phyloP scores from a whole-genome alignment of 441 rosid species.

The Populus trichocarpa region DNA sequence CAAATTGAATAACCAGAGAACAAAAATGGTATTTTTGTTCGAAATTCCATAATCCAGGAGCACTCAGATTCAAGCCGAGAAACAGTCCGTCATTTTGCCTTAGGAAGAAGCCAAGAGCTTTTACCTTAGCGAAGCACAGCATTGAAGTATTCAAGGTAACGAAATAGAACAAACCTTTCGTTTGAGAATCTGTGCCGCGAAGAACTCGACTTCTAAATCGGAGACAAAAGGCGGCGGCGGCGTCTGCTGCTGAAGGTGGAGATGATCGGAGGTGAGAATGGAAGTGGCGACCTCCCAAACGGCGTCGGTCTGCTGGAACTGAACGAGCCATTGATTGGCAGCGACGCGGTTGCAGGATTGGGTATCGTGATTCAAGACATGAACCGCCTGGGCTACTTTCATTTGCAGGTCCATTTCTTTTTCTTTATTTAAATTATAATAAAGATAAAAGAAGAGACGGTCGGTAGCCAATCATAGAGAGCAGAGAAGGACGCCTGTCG shows the following conservation, averaged over 20 bases:
- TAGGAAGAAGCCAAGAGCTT: not conserved
- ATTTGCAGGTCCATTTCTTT: constrained; percentile 68
- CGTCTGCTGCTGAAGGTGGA: constrained; percentile 3
- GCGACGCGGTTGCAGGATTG: constrained; percentile 93
- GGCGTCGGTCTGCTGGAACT: constrained; percentile 78
- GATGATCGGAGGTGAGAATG: constrained; percentile 73
- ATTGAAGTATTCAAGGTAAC: not conserved
- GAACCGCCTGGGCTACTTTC: constrained; percentile 94
- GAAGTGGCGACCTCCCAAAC: constrained; percentile 93
- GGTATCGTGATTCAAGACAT: constrained; percentile 80
- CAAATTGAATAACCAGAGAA: not conserved
- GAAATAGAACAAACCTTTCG: constrained; percentile 52
- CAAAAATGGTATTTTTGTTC: not conserved
- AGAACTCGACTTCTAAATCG: constrained; percentile 80
- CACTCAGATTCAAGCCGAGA: not conserved
- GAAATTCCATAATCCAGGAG: not conserved
- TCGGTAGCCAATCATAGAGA: not conserved
- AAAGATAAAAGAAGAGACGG: not conserved
- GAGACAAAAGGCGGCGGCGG: constrained; percentile 27
- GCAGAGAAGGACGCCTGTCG: not conserved
- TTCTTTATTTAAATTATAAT: not conserved
- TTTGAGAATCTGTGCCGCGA: constrained; percentile 93
- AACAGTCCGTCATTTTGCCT: not conserved
- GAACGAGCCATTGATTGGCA: constrained; percentile 96
- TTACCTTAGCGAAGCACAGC: not conserved